A percentile compares a stretch with the other conserved stretches of the same genome.
These are phyloP conservation scores for Fusarium virguliforme DNA, from an alignment of 2,329 filamentous ascomycete genomes.

Conservation along the genomic window DNA sequence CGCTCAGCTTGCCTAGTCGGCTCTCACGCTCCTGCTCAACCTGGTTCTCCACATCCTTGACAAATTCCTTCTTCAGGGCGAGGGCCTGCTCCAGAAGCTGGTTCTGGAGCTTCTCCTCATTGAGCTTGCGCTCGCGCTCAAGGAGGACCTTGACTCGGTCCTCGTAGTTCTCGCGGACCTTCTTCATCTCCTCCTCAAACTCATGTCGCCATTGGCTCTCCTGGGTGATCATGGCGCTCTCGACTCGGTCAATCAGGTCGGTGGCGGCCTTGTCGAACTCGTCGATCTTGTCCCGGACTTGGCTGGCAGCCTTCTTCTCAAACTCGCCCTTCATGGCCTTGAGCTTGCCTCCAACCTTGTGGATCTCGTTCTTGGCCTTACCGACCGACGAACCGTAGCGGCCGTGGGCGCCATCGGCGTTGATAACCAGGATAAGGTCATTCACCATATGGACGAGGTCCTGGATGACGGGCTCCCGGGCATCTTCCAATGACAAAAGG, in stretches of 20 bases:
- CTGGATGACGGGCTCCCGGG: slow-evolving; percentile 89
- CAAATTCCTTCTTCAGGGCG: slow-evolving; percentile 87
- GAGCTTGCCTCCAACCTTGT: slow-evolving; percentile 85
- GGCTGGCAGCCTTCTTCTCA: slow-evolving; percentile 79
- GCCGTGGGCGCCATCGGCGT: slow-evolving; percentile 83
- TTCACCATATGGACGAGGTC: slow-evolving; percentile 96
- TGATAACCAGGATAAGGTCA: slow-evolving; percentile 93
- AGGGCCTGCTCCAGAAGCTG: slow-evolving; percentile 92
- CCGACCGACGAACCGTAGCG: slow-evolving; percentile 85
- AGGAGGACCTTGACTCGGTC: slow-evolving; percentile 84
- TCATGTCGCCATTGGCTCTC: slow-evolving; percentile 89
- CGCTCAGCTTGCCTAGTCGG: slow-evolving; percentile 87
- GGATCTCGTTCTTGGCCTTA: slow-evolving; percentile 88
- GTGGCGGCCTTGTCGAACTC: slow-evolving; percentile 91
- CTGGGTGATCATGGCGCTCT: slow-evolving; percentile 85
- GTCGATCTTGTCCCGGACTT: slow-evolving; percentile 79
- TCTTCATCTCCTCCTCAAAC: slow-evolving; percentile 88
- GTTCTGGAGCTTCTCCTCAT: slow-evolving; percentile 87
- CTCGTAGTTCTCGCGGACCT: slow-evolving; percentile 83
- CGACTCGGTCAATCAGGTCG: slow-evolving; percentile 90
- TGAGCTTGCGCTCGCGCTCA: slow-evolving; percentile 83
- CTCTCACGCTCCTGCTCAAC: slow-evolving; percentile 92
- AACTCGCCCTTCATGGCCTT: slow-evolving; percentile 78
- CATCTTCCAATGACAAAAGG: slow-evolving; percentile 81
- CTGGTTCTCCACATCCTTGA: slow-evolving; percentile 81